Percentiles rank a stretch among this genome's conserved stretches.
These are phyloP conservation scores for Eragrostis tef DNA, from an alignment of 202 grass and related monocot genomes.

Conservation along the genomic window DNA sequence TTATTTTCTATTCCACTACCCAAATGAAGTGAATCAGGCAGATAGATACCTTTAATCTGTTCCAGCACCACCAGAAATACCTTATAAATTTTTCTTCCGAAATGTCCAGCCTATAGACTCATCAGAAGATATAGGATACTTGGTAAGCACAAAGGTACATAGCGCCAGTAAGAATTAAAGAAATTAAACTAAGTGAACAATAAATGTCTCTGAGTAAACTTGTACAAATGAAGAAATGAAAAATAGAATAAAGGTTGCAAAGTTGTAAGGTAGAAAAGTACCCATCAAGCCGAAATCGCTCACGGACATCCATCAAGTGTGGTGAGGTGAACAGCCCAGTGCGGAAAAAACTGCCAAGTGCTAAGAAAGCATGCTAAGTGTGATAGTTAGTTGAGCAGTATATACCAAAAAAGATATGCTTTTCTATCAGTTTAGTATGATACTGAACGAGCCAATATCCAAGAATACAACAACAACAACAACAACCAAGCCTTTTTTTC, in stretches of 20 bases:
- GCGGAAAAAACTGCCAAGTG: constrained; percentile 41
- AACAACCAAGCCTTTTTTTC: too few relatives aligned
- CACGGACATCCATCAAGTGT: constrained; percentile 88
- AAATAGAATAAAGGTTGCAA: constrained; percentile 17
- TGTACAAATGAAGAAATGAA: constrained; percentile 9
- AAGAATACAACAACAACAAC: too few relatives aligned
- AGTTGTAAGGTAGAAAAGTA: constrained; percentile 46
- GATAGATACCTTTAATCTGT: constrained; percentile 73
- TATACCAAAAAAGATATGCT: constrained; percentile 4
- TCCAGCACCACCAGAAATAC: constrained; percentile 99
- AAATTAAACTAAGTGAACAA: constrained; percentile 9
- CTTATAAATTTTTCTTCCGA: constrained; percentile 85
- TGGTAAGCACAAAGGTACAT: constrained; percentile 7
- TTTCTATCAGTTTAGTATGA: constrained; percentile 13
- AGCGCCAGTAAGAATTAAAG: constrained; percentile 19
- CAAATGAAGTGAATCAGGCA: constrained; percentile 28
- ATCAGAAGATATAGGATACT: constrained; percentile 35
- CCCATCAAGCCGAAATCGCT: constrained; percentile 80
- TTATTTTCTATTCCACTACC: constrained; percentile 33
- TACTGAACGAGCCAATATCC: constrained; percentile 6
- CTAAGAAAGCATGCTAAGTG: constrained; percentile 10
- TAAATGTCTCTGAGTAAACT: constrained; percentile 30
- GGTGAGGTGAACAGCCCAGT: constrained; percentile 93
- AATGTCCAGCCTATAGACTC: constrained; percentile 74
- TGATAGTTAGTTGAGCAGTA: constrained; percentile 11